phyloP scores from a whole-genome alignment of 2,329 filamentous ascomycete species.

The Sordariomycetes sp. region DNA sequence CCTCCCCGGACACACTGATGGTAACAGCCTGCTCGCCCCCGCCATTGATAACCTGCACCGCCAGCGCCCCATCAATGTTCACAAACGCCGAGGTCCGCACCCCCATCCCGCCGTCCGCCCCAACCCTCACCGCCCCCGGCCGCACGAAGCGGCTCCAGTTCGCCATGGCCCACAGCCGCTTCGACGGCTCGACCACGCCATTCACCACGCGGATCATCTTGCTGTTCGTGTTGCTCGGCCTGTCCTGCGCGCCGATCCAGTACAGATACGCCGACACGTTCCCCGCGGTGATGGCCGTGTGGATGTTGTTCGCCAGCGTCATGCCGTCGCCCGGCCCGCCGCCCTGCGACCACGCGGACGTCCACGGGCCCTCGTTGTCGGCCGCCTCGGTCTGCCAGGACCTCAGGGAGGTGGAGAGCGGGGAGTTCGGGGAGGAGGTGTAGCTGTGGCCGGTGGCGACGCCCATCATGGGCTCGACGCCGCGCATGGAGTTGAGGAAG shows the following conservation, averaged over 20 bases:
- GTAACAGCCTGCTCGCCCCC: conserved; percentile 1
- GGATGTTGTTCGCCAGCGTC: conserved; percentile 45
- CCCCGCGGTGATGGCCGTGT: conserved; percentile 35
- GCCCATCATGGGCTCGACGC: conserved; percentile 20
- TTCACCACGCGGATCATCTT: conserved; percentile 2
- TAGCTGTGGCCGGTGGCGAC: conserved; percentile 29
- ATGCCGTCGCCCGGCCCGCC: conserved; percentile 38
- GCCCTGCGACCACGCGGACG: conserved; percentile 31
- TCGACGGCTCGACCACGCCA: neutral
- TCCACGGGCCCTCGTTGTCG: conserved; percentile 1
- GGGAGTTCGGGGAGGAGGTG: conserved; percentile 23
- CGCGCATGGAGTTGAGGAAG: conserved; percentile 22
- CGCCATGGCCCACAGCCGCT: conserved; percentile 28
- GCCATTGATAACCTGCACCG: conserved; percentile 12
- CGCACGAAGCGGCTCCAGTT: conserved; percentile 26
- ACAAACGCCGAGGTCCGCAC: conserved; percentile 23
- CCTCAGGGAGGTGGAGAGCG: conserved; percentile 26
- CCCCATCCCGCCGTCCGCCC: conserved; percentile 9
- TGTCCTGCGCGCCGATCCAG: conserved; percentile 30
- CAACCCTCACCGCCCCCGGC: conserved; percentile 10
- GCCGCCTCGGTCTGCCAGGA: conserved; percentile 38
- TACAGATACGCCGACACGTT: conserved; percentile 42
- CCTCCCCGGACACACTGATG: neutral
- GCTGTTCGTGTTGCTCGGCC: conserved; percentile 2
- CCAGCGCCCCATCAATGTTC: conserved; percentile 24